These are phyloP conservation scores for Gamarada debralockiae DNA, from an alignment of 495 filamentous ascomycete genomes.

Conservation along the genomic window DNA sequence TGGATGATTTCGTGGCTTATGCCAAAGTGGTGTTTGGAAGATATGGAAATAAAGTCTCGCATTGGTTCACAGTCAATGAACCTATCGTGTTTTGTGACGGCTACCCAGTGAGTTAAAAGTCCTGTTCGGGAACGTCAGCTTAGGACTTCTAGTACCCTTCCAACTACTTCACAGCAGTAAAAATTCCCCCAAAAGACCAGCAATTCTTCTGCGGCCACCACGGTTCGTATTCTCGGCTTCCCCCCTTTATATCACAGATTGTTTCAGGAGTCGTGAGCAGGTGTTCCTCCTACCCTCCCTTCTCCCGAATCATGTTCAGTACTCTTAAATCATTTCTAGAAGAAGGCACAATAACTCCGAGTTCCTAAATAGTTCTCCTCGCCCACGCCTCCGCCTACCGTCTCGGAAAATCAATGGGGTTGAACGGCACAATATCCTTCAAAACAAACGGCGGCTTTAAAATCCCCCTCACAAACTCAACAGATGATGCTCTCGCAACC, in stretches of 20 bases:
- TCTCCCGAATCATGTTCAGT: too few species aligned
- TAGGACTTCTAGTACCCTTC: too few species aligned
- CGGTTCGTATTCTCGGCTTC: too few species aligned
- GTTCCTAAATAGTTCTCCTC: too few species aligned
- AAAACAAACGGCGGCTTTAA: slow-evolving; percentile 34
- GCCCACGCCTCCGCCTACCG: slow-evolving; percentile 30
- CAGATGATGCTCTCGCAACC: slow-evolving; percentile 9
- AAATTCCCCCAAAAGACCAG: slow-evolving; percentile 26
- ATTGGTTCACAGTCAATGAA: slow-evolving; percentile 45
- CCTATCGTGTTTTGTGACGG: slow-evolving; percentile 17
- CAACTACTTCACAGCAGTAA: slow-evolving; percentile 28
- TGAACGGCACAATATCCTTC: slow-evolving; percentile 28
- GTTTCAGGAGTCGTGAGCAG: too few species aligned
- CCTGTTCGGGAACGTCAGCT: too few species aligned
- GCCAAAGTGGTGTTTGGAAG: slow-evolving; percentile 37
- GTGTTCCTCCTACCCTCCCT: too few species aligned
- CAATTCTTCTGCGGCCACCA: slow-evolving; percentile 30
- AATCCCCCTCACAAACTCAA: slow-evolving; percentile 23
- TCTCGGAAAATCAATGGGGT: slow-evolving; percentile 26
- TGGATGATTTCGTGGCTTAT: slow-evolving; percentile 40
- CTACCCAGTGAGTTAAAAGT: slow-evolving; percentile 1
- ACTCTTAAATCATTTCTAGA: too few species aligned
- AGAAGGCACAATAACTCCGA: too few species aligned
- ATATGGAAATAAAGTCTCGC: slow-evolving; percentile 37
- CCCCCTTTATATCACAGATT: too few species aligned